Percentiles rank a stretch among this genome's conserved stretches.
Evolutionary conservation across 2,329 filamentous ascomycete species (phyloP).

Genomic region (Penicillium vulpinum): DNA sequence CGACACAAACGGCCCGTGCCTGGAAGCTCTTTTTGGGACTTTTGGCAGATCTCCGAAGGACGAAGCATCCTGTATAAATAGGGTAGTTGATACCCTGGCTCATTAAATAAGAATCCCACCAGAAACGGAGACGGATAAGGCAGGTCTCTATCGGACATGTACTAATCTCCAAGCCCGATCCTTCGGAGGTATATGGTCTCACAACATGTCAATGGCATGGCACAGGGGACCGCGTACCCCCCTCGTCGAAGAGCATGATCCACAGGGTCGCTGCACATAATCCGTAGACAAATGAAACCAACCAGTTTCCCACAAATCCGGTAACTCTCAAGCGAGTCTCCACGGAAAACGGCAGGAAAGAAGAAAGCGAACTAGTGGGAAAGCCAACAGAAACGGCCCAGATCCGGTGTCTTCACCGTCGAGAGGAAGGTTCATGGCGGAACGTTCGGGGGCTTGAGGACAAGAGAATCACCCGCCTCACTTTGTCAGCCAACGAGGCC

Average conservation of each 20-base stretch:
- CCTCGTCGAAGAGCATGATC: constrained; percentile 6
- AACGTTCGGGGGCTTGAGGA: constrained; percentile 17
- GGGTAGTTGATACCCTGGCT: neutral
- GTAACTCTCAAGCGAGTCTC: constrained; percentile 2
- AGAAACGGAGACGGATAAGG: constrained; percentile 15
- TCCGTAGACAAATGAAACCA: constrained; percentile 9
- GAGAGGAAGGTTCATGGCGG: constrained; percentile 15
- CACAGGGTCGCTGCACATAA: neutral
- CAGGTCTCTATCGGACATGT: constrained; percentile 8
- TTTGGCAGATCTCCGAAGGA: constrained; percentile 9
- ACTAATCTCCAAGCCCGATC: constrained; percentile 3
- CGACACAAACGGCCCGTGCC: constrained; percentile 9
- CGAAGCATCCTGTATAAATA: constrained; percentile 22
- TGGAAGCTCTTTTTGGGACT: constrained; percentile 3
- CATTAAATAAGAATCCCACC: neutral
- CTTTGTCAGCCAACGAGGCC: constrained; percentile 30
- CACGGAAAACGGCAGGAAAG: constrained; percentile 1
- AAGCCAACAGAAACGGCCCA: neutral
- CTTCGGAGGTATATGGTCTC: constrained; percentile 17
- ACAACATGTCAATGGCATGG: constrained; percentile 5
- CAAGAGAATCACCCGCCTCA: constrained; percentile 32
- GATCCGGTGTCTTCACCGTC: neutral
- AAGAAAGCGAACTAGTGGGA: neutral
- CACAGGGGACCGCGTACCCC: constrained; percentile 6
- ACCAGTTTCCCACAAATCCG: neutral